These are phyloP conservation scores for Colletotrichum somersetense DNA, from an alignment of 2,329 filamentous ascomycete species.

Conservation along the genomic window DNA sequence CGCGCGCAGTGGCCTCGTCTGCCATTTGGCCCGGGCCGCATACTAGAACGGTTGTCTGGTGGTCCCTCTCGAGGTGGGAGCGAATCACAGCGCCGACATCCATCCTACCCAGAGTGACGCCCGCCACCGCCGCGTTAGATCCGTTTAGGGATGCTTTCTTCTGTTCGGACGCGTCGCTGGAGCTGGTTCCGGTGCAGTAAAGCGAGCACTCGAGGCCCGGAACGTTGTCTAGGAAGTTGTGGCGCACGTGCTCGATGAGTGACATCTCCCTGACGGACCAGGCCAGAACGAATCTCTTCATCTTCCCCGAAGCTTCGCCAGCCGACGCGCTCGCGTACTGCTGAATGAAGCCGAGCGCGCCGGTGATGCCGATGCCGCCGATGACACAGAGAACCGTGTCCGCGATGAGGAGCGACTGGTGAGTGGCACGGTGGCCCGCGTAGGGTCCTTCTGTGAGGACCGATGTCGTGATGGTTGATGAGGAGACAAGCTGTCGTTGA, in stretches of 20 bases:
- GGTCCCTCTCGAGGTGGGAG: conserved; percentile 2
- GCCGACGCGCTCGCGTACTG: conserved; percentile 3
- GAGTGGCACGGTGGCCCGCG: conserved; percentile 11
- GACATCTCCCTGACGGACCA: conserved; percentile 46
- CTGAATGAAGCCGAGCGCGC: conserved; percentile 47
- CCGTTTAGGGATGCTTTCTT: conserved; percentile 39
- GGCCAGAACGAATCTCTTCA: conserved; percentile 43
- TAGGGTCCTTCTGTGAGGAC: conserved; percentile 26
- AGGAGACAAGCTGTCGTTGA: conserved; percentile 7
- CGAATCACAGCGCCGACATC: conserved; percentile 43
- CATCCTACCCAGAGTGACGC: conserved; percentile 39
- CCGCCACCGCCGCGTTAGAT: background rate
- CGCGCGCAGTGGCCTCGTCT: conserved; percentile 46
- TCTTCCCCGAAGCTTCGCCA: background rate
- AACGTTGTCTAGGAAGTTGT: background rate
- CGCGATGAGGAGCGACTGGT: conserved; percentile 1
- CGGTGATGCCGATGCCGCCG: conserved; percentile 51
- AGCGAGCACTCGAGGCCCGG: conserved; percentile 42
- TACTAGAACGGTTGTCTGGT: conserved; percentile 36
- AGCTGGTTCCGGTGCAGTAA: conserved; percentile 40
- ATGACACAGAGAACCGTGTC: conserved; percentile 51
- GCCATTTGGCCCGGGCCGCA: conserved; percentile 50
- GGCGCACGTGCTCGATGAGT: conserved; percentile 41
- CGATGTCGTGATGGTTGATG: background rate
- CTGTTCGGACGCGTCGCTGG: conserved; percentile 41